Conservation (phyloP, 129 eudicot species). For the Flaveria brownii region DNA sequence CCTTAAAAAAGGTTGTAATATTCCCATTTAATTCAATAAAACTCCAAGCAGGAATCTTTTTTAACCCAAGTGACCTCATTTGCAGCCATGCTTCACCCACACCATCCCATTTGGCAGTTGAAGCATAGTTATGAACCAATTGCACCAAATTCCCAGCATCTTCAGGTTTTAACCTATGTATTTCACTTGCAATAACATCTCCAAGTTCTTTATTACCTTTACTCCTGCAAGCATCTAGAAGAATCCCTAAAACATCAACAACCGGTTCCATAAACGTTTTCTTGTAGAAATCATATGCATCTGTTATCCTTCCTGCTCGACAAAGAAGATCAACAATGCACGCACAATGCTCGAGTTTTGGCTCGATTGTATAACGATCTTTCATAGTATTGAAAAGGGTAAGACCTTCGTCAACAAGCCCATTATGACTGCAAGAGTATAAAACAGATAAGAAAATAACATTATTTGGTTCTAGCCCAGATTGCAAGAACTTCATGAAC, state of each 20-base stretch:
- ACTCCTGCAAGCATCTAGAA: constrained; percentile 77
- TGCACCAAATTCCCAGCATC: constrained; percentile 83
- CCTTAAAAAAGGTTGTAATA: constrained; percentile 62
- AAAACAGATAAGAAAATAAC: constrained; percentile 64
- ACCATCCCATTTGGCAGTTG: constrained; percentile 75
- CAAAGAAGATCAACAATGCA: constrained; percentile 91
- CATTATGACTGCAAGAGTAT: constrained; percentile 79
- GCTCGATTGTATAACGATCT: constrained; percentile 49
- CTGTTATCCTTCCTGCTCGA: constrained; percentile 70
- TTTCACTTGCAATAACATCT: constrained; percentile 51
- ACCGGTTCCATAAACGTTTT: constrained; percentile 53
- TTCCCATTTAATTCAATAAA: constrained; percentile 71
- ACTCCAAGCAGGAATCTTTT: constrained; percentile 94
- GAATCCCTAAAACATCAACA: constrained; percentile 77
- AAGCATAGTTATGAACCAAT: constrained; percentile 76
- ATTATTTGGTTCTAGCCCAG: constrained; percentile 64
- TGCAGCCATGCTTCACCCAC: constrained; percentile 79
- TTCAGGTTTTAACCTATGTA: constrained; percentile 46
- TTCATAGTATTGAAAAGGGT: constrained; percentile 60
- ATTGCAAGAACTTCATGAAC: constrained; percentile 46
- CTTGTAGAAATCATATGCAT: constrained; percentile 64
- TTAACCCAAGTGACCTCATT: constrained; percentile 83
- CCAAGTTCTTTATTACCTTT: constrained; percentile 55
- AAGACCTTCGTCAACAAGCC: constrained; percentile 75
- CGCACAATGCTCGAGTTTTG: constrained; percentile 79